Base-by-base conservation (phyloP, 352 stramenopile species). In the Phytophthora boehmeriae region DNA sequence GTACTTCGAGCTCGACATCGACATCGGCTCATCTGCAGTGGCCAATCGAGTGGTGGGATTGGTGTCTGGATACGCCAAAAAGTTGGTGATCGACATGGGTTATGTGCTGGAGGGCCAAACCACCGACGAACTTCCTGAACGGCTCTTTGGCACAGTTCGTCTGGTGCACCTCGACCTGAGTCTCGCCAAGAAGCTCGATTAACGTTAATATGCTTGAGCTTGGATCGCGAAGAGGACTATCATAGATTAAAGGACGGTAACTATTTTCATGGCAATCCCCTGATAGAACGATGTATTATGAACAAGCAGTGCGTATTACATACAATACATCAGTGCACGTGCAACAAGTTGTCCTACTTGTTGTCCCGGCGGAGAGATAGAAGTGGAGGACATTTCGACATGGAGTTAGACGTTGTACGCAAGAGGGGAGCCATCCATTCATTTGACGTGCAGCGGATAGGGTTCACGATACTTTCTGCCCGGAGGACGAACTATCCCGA, bases 81-180 rank as follows among this genome's bases (percentile, higher is more conserved):
- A 91, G 51, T 70, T 93, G 36, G 81, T 93, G 42, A 90, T 93
- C 52, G 81, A 93, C 66, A 91, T 93, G 82, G 82, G 81, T 22
- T 93, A 90, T 44, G 43, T 93, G 38, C 38, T 93, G 34, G 81
- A 93, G 59, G 81, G 73, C 17, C 82, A 89, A 46, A 79, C 72
- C 23, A 44, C 67, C 0, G 79, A 93, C 19, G 83, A 93, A 42
- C 64, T 93, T 8, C 83, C 83, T 8, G 83, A 93, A 55, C 72
- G 83, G 38, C 71, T 93, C 22, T 88, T 93, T 48, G 83, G 83
- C 13, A 86, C 47, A 52, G 71, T 60, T 17, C 78, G 83, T 9
- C 58, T 93, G 38, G 72, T 87, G 25, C 80, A 90, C 68, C 71
- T 91, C 22, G 83, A 93, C 58, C 54, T 92, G 57, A n/a, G 68